Percentiles rank a stretch among this genome's conserved stretches.
Evolutionary conservation across 192 early-diverging fungal species (phyloP).

Genomic region (Coemansia sp.): DNA sequence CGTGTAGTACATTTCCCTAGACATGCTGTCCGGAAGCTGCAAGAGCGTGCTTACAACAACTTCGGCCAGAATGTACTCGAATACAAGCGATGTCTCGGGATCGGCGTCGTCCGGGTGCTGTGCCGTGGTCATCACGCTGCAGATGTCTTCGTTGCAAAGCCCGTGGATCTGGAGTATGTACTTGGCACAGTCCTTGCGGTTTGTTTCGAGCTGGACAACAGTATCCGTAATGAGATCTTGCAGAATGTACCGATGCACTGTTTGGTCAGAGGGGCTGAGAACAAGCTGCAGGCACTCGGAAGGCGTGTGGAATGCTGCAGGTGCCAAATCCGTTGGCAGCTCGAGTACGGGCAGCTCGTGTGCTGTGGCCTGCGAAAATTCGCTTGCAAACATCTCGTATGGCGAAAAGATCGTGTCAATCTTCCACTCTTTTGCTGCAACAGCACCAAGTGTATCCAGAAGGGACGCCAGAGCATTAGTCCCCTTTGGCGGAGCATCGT

Average conservation of each 20-base stretch:
- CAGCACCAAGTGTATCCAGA: constrained; percentile 26
- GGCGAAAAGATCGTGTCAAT: constrained; percentile 41
- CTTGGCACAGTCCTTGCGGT: constrained; percentile 88
- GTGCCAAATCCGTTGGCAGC: constrained; percentile 24
- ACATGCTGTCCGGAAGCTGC: constrained; percentile 57
- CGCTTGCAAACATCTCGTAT: constrained; percentile 37
- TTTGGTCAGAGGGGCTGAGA: constrained; percentile 32
- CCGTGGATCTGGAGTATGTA: constrained; percentile 70
- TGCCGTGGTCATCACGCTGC: constrained; percentile 39
- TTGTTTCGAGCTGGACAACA: constrained; percentile 79
- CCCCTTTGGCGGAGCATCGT: constrained; percentile 37
- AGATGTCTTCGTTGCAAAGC: constrained; percentile 56
- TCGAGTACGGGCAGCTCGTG: constrained; percentile 44
- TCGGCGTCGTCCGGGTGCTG: constrained; percentile 37
- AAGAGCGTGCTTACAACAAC: constrained; percentile 59
- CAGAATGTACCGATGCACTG: constrained; percentile 59
- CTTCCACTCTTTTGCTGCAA: constrained; percentile 36
- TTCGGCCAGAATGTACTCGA: constrained; percentile 61
- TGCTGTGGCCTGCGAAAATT: constrained; percentile 38
- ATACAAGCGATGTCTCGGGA: constrained; percentile 45
- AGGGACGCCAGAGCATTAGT: constrained; percentile 32
- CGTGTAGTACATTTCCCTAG: constrained; percentile 53
- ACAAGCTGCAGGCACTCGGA: constrained; percentile 47
- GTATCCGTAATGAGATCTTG: constrained; percentile 81
- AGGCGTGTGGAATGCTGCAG: constrained; percentile 24